Conservation (phyloP, 768 basidiomycete genomes). For the Clathrus columnatus region DNA sequence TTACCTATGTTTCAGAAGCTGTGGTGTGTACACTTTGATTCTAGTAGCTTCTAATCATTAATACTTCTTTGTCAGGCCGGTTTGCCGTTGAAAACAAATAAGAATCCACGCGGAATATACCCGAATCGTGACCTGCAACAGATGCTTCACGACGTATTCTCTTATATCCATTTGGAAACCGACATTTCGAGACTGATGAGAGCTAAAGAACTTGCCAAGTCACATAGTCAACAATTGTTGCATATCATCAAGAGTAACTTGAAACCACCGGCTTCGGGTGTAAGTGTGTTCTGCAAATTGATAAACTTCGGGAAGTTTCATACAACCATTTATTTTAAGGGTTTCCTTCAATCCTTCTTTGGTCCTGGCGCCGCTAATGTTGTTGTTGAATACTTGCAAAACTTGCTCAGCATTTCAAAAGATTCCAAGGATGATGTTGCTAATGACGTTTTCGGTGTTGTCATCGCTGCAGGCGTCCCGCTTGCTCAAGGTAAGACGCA, state of each 20-base stretch:
- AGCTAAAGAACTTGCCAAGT: slow-evolving; percentile 41
- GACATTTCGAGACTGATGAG: slow-evolving; percentile 52
- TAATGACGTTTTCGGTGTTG: slow-evolving; percentile 61
- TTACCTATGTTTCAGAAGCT: neutral
- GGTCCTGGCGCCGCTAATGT: slow-evolving; percentile 16
- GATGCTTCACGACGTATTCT: slow-evolving; percentile 63
- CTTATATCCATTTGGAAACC: slow-evolving; percentile 67
- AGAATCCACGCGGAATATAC: slow-evolving; percentile 46
- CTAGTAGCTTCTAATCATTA: neutral
- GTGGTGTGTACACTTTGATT: neutral
- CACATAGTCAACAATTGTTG: slow-evolving; percentile 45
- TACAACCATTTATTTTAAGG: slow-evolving; percentile 13
- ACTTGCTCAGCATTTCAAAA: slow-evolving; percentile 42
- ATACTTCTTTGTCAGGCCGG: slow-evolving; percentile 43
- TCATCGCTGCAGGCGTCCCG: slow-evolving; percentile 61
- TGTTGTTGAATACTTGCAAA: slow-evolving; percentile 45
- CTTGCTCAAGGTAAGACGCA: slow-evolving; percentile 49
- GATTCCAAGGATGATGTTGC: slow-evolving; percentile 52
- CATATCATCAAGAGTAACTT: slow-evolving; percentile 48
- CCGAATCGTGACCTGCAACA: slow-evolving; percentile 53
- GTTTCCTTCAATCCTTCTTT: neutral
- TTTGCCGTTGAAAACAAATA: slow-evolving; percentile 54
- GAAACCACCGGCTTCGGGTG: slow-evolving; percentile 32
- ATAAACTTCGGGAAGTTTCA: neutral
- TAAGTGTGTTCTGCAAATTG: slow-evolving; percentile 19